phyloP scores from a whole-genome alignment of 176 grass and related monocot genomes.

The Alloteropsis semialata region DNA sequence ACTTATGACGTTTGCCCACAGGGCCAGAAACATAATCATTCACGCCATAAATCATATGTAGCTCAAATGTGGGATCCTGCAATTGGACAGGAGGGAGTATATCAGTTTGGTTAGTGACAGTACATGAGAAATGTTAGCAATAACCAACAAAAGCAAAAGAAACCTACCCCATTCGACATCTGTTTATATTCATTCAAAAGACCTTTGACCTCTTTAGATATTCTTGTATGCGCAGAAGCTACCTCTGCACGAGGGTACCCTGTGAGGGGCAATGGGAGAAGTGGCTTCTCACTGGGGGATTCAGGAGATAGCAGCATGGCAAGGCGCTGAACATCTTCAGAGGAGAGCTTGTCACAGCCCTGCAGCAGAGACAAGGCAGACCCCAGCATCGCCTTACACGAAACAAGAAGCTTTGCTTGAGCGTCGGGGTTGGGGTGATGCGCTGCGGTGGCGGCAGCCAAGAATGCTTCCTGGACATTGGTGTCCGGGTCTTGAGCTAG shows the following conservation, averaged over 20 bases:
- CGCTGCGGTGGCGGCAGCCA: not conserved
- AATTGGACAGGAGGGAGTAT: not conserved
- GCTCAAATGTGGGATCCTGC: not conserved
- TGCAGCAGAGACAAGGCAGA: not conserved
- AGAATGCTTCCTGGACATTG: not conserved
- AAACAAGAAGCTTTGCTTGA: constrained; percentile 3
- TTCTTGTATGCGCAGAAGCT: not conserved
- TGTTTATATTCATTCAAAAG: not conserved
- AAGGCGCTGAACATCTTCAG: not conserved
- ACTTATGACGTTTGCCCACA: too few species aligned
- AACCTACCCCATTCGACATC: not conserved
- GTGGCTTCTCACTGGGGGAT: not conserved
- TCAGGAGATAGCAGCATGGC: not conserved
- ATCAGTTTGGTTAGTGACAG: not conserved
- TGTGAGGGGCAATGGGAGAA: not conserved
- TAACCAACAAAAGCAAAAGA: not conserved
- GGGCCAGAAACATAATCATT: not conserved
- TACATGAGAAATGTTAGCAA: too few species aligned
- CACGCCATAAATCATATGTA: not conserved
- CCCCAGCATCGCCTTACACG: not conserved
- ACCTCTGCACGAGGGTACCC: not conserved
- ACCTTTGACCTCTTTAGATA: not conserved
- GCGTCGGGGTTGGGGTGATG: not conserved
- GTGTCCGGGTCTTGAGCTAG: not conserved
- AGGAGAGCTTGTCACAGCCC: not conserved